Percentiles rank a stretch among this genome's conserved stretches.
Conservation (phyloP, 345 rosid genomes). For the Trapa bicornis region DNA sequence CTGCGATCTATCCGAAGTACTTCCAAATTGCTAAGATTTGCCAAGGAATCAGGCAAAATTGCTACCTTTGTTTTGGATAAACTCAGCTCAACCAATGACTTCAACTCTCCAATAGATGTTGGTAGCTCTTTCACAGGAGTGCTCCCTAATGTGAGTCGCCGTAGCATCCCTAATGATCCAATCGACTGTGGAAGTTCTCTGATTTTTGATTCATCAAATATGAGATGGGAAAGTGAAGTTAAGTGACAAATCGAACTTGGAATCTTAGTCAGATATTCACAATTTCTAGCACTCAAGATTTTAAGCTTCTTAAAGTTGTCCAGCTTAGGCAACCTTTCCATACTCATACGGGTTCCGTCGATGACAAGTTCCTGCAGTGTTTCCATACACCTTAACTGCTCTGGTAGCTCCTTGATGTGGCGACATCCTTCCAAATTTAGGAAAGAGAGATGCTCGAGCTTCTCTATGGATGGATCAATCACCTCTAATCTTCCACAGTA, state of each 20-base stretch:
- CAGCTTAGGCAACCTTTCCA: neutral
- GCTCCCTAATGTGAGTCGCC: neutral
- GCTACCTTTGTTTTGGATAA: neutral
- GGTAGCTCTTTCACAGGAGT: neutral
- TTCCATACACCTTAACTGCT: neutral
- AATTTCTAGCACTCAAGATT: constrained; percentile 1
- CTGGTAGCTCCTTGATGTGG: neutral
- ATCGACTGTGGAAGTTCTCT: constrained; percentile 1
- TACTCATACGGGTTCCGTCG: no score
- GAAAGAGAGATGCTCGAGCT: constrained; percentile 1
- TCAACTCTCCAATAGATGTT: neutral
- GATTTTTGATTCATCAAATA: neutral
- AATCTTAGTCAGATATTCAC: neutral
- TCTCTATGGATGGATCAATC: constrained; percentile 1
- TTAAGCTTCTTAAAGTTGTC: neutral
- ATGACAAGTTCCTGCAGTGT: neutral
- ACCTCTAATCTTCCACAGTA: neutral
- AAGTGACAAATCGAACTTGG: neutral
- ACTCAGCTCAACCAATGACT: neutral
- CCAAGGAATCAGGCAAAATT: neutral
- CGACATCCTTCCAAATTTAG: neutral
- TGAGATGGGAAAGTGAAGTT: neutral
- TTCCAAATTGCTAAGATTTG: neutral
- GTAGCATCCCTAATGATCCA: neutral
- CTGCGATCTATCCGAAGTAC: neutral